Evolutionary conservation across 2,329 filamentous ascomycete genomes (phyloP).

Genomic region (Pseudocercospora fuligena): DNA sequence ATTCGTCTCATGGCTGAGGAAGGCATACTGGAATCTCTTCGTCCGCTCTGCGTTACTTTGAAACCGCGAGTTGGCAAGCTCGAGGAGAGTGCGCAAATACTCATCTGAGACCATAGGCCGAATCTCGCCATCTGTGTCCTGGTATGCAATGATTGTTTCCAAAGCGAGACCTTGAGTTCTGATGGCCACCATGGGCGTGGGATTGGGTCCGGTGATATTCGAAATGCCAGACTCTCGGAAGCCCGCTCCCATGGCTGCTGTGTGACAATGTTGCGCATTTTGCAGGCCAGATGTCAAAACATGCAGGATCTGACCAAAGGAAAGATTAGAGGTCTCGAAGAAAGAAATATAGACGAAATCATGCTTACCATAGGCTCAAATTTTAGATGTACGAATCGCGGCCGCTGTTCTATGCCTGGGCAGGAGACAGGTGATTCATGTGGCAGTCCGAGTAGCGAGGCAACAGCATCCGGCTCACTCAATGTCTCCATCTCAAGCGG

Average conservation of each 20-base stretch:
- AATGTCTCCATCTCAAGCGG: slow-evolving; percentile 53
- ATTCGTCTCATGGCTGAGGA: slow-evolving; percentile 47
- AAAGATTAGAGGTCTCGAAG: slow-evolving; percentile 4
- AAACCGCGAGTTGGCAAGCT: slow-evolving; percentile 76
- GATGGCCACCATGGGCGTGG: slow-evolving; percentile 79
- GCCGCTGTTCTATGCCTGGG: slow-evolving; percentile 12
- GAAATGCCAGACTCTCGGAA: slow-evolving; percentile 86
- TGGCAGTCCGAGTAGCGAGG: slow-evolving; percentile 27
- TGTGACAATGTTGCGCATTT: slow-evolving; percentile 76
- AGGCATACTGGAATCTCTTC: slow-evolving; percentile 62
- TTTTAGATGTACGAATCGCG: slow-evolving; percentile 74
- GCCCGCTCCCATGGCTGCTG: slow-evolving; percentile 77
- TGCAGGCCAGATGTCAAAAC: slow-evolving; percentile 75
- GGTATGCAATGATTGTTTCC: slow-evolving; percentile 76
- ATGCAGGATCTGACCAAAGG: slow-evolving; percentile 74
- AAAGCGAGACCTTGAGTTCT: slow-evolving; percentile 81
- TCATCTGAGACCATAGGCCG: slow-evolving; percentile 64
- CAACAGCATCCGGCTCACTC: slow-evolving; percentile 24
- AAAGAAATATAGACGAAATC: neutral
- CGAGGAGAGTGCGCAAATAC: slow-evolving; percentile 70
- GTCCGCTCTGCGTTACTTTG: slow-evolving; percentile 70
- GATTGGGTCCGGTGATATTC: slow-evolving; percentile 24
- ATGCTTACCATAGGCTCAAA: slow-evolving; percentile 87
- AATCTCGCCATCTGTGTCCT: slow-evolving; percentile 47
- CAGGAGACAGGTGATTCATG: neutral